Evolutionary conservation across 2,329 filamentous ascomycete species (phyloP).

Genomic region (Chaetomiaceae sp.): DNA sequence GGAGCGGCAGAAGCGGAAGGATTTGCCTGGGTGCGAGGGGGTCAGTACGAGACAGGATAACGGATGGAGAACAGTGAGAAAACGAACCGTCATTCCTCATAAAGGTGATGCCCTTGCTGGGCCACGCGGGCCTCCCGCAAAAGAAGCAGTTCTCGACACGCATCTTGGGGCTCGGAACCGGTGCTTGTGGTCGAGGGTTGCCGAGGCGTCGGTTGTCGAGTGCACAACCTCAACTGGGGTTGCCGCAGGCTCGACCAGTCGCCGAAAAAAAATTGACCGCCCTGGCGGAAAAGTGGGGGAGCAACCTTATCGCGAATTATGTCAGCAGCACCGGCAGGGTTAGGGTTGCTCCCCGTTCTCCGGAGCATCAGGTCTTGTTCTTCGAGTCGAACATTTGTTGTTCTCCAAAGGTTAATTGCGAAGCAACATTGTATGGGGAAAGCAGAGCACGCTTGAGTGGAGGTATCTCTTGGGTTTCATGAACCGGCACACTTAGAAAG

Average conservation of each 20-base stretch:
- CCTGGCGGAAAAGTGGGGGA: slow-evolving; percentile 19
- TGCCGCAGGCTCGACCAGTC: slow-evolving; percentile 9
- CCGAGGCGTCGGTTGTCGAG: slow-evolving; percentile 15
- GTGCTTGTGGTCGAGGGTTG: slow-evolving; percentile 5
- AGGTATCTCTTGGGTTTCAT: too few species aligned
- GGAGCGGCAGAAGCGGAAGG: slow-evolving; percentile 56
- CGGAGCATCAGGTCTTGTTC: too few species aligned
- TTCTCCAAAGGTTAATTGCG: too few species aligned
- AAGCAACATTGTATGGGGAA: too few species aligned
- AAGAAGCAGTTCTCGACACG: slow-evolving; percentile 29
- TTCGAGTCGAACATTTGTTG: background rate
- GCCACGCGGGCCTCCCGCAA: slow-evolving; percentile 43
- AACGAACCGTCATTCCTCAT: slow-evolving; percentile 44
- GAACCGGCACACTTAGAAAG: too few species aligned
- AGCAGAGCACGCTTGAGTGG: too few species aligned
- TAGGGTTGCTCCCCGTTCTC: slow-evolving; percentile 12
- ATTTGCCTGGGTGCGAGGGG: slow-evolving; percentile 30
- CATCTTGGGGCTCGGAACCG: slow-evolving; percentile 22
- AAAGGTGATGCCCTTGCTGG: slow-evolving; percentile 54
- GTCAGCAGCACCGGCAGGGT: slow-evolving; percentile 9
- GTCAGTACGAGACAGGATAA: background rate
- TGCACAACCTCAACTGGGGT: slow-evolving; percentile 14
- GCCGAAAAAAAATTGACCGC: slow-evolving; percentile 26
- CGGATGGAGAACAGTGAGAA: background rate
- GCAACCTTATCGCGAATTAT: slow-evolving; percentile 16